Evolutionary conservation across 2,329 filamentous ascomycete genomes (phyloP).

Genomic region (Domatiomyces catenatus): DNA sequence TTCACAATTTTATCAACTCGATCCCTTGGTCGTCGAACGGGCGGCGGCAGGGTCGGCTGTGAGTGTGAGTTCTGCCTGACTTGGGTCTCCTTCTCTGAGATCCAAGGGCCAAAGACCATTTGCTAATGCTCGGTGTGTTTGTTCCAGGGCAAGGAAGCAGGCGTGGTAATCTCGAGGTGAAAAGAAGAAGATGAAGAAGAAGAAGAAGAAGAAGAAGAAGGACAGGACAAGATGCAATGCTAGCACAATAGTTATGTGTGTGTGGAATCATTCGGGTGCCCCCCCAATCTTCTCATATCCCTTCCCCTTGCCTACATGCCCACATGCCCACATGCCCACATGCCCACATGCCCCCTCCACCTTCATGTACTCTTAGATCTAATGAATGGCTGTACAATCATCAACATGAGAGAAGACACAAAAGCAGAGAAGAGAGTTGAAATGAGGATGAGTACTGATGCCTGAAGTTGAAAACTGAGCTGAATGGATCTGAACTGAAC

Average conservation of each 20-base stretch:
- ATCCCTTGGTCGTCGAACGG: slow-evolving; percentile 81
- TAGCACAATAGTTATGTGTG: neutral
- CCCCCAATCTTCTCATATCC: too few species aligned
- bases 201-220: neutral
- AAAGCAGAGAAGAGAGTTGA: neutral
- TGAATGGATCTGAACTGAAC: neutral
- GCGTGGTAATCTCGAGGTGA: slow-evolving; percentile 33
- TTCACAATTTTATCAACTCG: slow-evolving; percentile 86
- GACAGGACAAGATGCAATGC: neutral
- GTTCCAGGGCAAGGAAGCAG: slow-evolving; percentile 52
- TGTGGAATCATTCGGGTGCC: neutral
- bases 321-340: too few species aligned
- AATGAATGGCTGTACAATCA: neutral
- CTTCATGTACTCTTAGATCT: neutral
- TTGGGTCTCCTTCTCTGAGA: too few species aligned
- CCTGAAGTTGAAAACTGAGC: neutral
- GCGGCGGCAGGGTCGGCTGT: slow-evolving; percentile 47
- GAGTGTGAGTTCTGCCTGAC: slow-evolving; percentile 24
- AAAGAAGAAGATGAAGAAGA: neutral
- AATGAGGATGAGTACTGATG: neutral
- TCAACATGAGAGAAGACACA: neutral
- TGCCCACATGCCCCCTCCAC: too few species aligned
- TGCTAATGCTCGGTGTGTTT: neutral
- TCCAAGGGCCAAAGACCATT: too few species aligned
- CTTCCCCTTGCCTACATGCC: too few species aligned